These are phyloP conservation scores for Trichophyton rubrum DNA, from an alignment of 2,329 filamentous ascomycete species.

Conservation along the genomic window DNA sequence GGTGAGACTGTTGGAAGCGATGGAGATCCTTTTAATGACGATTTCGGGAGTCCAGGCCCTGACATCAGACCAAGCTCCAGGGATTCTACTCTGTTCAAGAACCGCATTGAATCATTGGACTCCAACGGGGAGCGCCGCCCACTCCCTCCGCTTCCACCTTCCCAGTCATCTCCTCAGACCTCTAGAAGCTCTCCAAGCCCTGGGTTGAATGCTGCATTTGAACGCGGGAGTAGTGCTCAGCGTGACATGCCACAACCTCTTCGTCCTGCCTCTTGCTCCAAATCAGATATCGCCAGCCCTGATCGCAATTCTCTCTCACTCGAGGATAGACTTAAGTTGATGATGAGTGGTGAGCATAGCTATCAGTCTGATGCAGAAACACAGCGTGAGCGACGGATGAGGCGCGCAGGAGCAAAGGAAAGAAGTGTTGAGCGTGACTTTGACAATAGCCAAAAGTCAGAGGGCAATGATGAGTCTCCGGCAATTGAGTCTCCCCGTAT, in stretches of 20 bases:
- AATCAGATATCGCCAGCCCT: conserved; percentile 66
- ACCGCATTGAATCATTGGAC: conserved; percentile 58
- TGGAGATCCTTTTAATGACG: conserved; percentile 55
- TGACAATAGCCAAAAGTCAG: conserved; percentile 13
- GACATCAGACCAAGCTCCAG: conserved; percentile 39
- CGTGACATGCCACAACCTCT: conserved; percentile 63
- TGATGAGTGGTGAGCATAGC: conserved; percentile 68
- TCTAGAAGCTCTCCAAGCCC: conserved; percentile 43
- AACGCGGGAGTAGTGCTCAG: conserved; percentile 54
- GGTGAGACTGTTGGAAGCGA: conserved; percentile 41
- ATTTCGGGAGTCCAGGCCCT: conserved; percentile 54
- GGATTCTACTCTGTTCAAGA: conserved; percentile 29
- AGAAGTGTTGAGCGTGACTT: conserved; percentile 28
- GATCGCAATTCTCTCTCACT: conserved; percentile 65
- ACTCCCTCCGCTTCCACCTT: conserved; percentile 67
- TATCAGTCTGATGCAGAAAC: conserved; percentile 50
- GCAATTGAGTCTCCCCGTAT: conserved; percentile 53
- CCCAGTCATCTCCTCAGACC: conserved; percentile 27
- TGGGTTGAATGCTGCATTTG: conserved; percentile 52
- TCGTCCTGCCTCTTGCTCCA: conserved; percentile 52
- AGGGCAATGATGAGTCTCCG: conserved; percentile 18
- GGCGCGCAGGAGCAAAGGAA: conserved; percentile 41
- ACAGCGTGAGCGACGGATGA: conserved; percentile 57
- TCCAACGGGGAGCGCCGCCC: conserved; percentile 75
- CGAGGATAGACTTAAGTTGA: conserved; percentile 72